Percentiles rank a stretch among this genome's conserved stretches.
Evolutionary conservation across 805 yeast species (phyloP).

Genomic region (Debaryomyces prosopidis): DNA sequence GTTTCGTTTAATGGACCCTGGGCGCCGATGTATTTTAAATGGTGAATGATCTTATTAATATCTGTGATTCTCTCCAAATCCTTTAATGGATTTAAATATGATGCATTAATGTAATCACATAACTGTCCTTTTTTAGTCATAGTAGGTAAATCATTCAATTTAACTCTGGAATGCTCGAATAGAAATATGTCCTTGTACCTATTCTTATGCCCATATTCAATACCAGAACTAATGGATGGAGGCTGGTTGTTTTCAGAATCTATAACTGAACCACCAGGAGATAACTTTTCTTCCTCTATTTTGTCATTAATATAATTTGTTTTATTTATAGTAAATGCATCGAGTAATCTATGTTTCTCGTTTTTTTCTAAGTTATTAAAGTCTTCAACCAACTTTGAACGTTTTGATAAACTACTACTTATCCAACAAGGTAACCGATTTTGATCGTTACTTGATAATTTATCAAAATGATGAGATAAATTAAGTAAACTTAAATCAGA

Average conservation of each 20-base stretch:
- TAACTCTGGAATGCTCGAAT: conserved; percentile 82
- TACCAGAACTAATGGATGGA: conserved; percentile 66
- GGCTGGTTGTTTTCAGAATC: conserved; percentile 8
- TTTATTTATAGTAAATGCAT: conserved; percentile 20
- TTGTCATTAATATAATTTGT: conserved; percentile 10
- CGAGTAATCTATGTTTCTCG: conserved; percentile 66
- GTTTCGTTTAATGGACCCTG: conserved; percentile 86
- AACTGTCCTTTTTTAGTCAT: conserved; percentile 10
- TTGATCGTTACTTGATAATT: conserved; percentile 35
- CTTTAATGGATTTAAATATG: conserved; percentile 45
- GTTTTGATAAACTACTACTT: conserved; percentile 8
- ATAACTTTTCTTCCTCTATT: conserved; percentile 11
- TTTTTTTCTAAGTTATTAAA: conserved; percentile 67
- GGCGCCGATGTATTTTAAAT: conserved; percentile 60
- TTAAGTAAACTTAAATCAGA: conserved; percentile 10
- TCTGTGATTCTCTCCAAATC: conserved; percentile 11
- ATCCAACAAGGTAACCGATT: conserved; percentile 43
- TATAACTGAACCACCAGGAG: conserved; percentile 13
- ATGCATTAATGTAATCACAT: conserved; percentile 83
- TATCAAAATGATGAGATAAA: conserved; percentile 7
- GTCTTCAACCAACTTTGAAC: conserved; percentile 27
- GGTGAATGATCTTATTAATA: conserved; percentile 6
- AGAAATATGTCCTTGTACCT: conserved; percentile 88
- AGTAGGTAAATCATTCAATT: conserved; percentile 33
- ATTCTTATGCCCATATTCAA: conserved; percentile 79